Evolutionary conservation across 2,329 filamentous ascomycete species (phyloP).

Genomic region (Zymoseptoria crescenta): DNA sequence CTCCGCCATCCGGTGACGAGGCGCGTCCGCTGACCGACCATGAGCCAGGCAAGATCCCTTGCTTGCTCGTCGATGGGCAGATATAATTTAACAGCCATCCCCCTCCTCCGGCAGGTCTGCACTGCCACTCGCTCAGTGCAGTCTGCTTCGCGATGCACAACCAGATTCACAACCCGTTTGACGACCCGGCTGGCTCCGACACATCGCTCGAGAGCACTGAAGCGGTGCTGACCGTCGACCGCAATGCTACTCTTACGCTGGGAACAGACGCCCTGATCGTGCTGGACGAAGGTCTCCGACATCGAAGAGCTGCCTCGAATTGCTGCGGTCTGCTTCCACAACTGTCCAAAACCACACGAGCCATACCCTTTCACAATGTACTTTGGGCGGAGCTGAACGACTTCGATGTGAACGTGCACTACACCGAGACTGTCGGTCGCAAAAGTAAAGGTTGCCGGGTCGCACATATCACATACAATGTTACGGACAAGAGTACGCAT

Average conservation of each 20-base stretch:
- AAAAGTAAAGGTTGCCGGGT: conserved; percentile 52
- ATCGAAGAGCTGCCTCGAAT: conserved; percentile 38
- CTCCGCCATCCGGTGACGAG: not conserved
- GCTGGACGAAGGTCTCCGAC: conserved; percentile 49
- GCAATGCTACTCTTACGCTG: conserved; percentile 53
- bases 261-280: conserved; percentile 54
- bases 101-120: conserved; percentile 6
- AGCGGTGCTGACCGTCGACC: conserved; percentile 39
- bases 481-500: conserved; percentile 45
- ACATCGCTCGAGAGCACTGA: conserved; percentile 7
- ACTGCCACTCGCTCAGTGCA: conserved; percentile 24
- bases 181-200: conserved; percentile 23
- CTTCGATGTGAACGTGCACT: conserved; percentile 60
- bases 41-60: not conserved
- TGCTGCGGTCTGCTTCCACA: conserved; percentile 50
- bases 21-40: not conserved
- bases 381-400: conserved; percentile 67
- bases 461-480: conserved; percentile 53
- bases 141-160: not conserved
- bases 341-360: conserved; percentile 42
- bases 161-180: conserved; percentile 22
- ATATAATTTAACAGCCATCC: not conserved
- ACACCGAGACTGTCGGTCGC: conserved; percentile 52
- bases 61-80: not conserved
- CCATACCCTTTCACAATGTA: conserved; percentile 73